Evolutionary conservation across 805 yeast species (phyloP).

Genomic region (Yarrowia porcina): DNA sequence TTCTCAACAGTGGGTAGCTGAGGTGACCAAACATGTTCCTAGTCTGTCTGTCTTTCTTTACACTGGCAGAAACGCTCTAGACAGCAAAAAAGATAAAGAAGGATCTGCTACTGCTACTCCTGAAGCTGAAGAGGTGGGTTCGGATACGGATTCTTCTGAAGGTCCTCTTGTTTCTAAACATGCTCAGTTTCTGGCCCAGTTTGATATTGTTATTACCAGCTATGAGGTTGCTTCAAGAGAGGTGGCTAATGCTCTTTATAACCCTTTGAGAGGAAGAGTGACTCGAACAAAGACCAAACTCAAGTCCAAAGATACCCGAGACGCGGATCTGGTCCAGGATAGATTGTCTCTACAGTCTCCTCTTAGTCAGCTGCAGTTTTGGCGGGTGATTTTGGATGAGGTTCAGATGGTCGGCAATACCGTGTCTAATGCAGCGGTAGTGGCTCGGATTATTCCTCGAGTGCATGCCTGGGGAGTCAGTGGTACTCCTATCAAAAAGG

Average conservation of each 20-base stretch:
- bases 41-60: conserved; percentile 60
- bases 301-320: conserved; percentile 41
- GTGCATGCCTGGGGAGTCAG: conserved; percentile 96
- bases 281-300: conserved; percentile 6
- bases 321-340: conserved; percentile 26
- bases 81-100: background rate
- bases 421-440: conserved; percentile 70
- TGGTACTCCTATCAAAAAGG: conserved; percentile 82
- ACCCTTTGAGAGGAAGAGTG: conserved; percentile 42
- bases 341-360: conserved; percentile 51
- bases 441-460: conserved; percentile 75
- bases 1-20: conserved; percentile 80
- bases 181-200: conserved; percentile 53
- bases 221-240: conserved; percentile 70
- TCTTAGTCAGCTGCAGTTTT: conserved; percentile 73
- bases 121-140: background rate
- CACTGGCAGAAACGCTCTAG: conserved; percentile 46
- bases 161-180: conserved; percentile 32
- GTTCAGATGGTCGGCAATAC: conserved; percentile 86
- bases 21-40: conserved; percentile 60
- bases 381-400: conserved; percentile 89
- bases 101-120: background rate
- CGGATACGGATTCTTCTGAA: background rate
- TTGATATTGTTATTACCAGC: conserved; percentile 79
- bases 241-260: conserved; percentile 72